Evolutionary conservation across 805 yeast species (phyloP).

Genomic region (Barnettozyma siamensis): DNA sequence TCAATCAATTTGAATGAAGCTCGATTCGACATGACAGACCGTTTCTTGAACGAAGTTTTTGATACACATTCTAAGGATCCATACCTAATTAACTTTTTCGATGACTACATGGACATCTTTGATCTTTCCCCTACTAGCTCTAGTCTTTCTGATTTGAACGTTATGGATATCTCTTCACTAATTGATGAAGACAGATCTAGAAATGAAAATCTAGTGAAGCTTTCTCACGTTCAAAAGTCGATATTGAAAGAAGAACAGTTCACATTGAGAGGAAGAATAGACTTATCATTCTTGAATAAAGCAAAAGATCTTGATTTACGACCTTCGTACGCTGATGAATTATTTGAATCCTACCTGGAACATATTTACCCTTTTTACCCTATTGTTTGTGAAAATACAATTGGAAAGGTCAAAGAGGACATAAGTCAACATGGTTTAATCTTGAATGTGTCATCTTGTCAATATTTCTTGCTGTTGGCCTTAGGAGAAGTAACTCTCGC

Average conservation of each 20-base stretch:
- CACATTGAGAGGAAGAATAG: background rate
- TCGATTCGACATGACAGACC: background rate
- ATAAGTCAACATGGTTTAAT: background rate
- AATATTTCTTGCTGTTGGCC: conserved; percentile 3
- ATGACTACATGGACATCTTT: conserved; percentile 1
- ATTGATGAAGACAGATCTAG: background rate
- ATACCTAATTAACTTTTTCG: conserved; percentile 1
- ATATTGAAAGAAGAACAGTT: background rate
- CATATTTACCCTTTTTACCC: conserved; percentile 6
- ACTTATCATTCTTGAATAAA: background rate
- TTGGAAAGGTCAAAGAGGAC: conserved; percentile 1
- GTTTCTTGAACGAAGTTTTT: conserved; percentile 1
- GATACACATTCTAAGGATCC: conserved; percentile 5
- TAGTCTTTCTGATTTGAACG: background rate
- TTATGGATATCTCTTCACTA: conserved; percentile 3
- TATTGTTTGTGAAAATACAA: conserved; percentile 3
- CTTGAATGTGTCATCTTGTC: background rate
- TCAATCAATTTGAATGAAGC: background rate
- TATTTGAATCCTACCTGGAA: conserved; percentile 4
- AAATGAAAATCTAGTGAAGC: background rate
- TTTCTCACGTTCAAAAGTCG: background rate
- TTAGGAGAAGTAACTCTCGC: conserved; percentile 4
- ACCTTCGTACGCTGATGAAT: background rate
- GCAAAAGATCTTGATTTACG: background rate
- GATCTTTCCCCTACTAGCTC: background rate